Evolutionary conservation across 2,329 filamentous ascomycete species (phyloP).

Genomic region (Fusarium tuaranense): DNA sequence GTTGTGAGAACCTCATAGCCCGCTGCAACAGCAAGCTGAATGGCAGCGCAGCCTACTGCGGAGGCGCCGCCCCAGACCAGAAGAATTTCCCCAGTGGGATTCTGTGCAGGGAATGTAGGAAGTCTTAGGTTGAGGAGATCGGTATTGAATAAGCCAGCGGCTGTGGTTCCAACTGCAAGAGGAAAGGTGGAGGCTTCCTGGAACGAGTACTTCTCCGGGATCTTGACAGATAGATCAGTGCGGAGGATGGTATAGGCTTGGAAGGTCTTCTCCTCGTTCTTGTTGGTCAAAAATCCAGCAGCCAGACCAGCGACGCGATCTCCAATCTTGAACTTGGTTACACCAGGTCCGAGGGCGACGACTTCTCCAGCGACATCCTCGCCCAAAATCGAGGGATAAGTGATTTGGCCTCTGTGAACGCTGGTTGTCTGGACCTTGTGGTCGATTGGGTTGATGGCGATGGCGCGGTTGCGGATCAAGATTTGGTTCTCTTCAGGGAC

Average conservation of each 20-base stretch:
- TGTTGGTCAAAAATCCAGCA: conserved; percentile 48
- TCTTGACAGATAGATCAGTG: conserved; percentile 24
- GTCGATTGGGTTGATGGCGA: conserved; percentile 50
- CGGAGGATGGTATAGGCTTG: conserved; percentile 32
- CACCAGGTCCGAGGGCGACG: conserved; percentile 43
- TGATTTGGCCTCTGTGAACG: conserved; percentile 3
- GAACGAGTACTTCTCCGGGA: conserved; percentile 34
- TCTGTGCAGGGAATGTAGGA: neutral
- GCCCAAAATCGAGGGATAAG: conserved; percentile 42
- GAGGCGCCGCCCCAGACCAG: conserved; percentile 63
- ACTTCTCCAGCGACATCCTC: conserved; percentile 50
- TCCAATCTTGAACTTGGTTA: conserved; percentile 34
- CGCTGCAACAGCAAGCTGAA: conserved; percentile 57
- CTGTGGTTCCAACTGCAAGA: conserved; percentile 36
- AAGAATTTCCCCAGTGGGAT: conserved; percentile 5
- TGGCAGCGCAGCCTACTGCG: conserved; percentile 57
- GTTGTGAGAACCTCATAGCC: conserved; percentile 60
- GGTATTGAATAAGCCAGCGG: conserved; percentile 37
- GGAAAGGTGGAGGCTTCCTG: conserved; percentile 38
- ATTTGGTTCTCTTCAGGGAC: conserved; percentile 23
- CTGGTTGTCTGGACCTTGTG: conserved; percentile 37
- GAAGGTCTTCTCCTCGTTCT: conserved; percentile 30
- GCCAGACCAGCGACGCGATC: conserved; percentile 41
- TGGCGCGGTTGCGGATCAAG: conserved; percentile 45
- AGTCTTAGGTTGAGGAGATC: conserved; percentile 16